Conservation (phyloP, 805 yeast genomes). For the Saccharomyces paradoxus region DNA sequence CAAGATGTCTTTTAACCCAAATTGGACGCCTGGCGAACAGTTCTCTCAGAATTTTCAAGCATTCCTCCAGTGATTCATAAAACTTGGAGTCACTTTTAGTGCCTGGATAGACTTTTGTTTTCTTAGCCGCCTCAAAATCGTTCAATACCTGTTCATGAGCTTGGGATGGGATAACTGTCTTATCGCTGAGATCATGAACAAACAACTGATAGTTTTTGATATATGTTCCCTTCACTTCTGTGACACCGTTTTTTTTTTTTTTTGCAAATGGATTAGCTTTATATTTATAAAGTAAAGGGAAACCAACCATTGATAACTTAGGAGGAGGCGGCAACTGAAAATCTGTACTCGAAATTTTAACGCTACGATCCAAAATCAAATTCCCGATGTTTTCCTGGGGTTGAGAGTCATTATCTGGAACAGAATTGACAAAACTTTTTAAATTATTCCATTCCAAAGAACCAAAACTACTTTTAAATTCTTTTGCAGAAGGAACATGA, state of each 20-base stretch:
- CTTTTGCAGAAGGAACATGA: constrained; percentile 42
- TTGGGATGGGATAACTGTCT: constrained; percentile 37
- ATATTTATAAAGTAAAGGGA: constrained; percentile 73
- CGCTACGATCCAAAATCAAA: constrained; percentile 18
- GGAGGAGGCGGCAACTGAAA: constrained; percentile 73
- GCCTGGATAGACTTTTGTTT: constrained; percentile 28
- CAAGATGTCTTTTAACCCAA: constrained; percentile 75
- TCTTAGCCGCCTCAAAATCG: constrained; percentile 35
- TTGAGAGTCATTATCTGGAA: constrained; percentile 32
- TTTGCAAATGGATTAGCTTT: constrained; percentile 58
- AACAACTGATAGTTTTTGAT: constrained; percentile 37
- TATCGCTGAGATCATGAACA: constrained; percentile 40
- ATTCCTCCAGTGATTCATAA: constrained; percentile 24
- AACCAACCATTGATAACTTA: constrained; percentile 61
- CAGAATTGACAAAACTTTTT: constrained; percentile 25
- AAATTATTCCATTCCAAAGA: constrained; percentile 27
- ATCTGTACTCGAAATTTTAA: constrained; percentile 19
- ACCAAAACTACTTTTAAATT: constrained; percentile 23
- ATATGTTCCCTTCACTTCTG: constrained; percentile 37
- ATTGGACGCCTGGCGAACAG: constrained; percentile 69
- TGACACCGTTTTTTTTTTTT: constrained; percentile 47
- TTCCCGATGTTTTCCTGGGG: constrained; percentile 33
- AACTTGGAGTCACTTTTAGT: constrained; percentile 29
- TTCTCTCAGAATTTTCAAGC: constrained; percentile 25
- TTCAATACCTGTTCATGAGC: constrained; percentile 44